Conservation (phyloP, 305 asterid genomes). For the Fraxinus baroniana region DNA sequence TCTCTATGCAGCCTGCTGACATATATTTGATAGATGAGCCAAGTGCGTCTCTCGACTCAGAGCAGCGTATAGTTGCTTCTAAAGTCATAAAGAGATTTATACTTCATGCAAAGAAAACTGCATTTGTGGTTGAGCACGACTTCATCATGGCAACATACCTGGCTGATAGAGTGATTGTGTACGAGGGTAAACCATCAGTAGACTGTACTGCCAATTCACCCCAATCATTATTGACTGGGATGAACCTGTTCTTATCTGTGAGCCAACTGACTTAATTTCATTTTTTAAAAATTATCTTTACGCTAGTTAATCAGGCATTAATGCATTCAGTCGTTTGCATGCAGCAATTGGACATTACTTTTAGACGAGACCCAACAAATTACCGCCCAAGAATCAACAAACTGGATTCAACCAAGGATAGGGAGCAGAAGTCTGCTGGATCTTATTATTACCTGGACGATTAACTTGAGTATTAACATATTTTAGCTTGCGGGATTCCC, state of each 20-base stretch:
- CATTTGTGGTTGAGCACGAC: slow-evolving; percentile 94
- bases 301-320: not conserved
- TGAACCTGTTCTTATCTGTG: slow-evolving; percentile 93
- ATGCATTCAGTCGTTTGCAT: slow-evolving; percentile 21
- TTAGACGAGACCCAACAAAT: slow-evolving; percentile 92
- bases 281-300: not conserved
- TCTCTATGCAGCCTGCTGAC: slow-evolving; percentile 80
- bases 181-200: slow-evolving; percentile 78
- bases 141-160: slow-evolving; percentile 98
- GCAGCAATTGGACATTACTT: slow-evolving; percentile 93
- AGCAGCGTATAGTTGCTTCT: slow-evolving; percentile 94
- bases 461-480: slow-evolving; percentile 30
- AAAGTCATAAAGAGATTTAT: slow-evolving; percentile 93
- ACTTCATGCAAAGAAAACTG: slow-evolving; percentile 94
- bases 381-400: slow-evolving; percentile 89
- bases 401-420: slow-evolving; percentile 82
- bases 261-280: slow-evolving; percentile 25
- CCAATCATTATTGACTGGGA: slow-evolving; percentile 90
- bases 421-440: slow-evolving; percentile 90
- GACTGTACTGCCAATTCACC: slow-evolving; percentile 92
- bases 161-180: slow-evolving; percentile 94
- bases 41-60: slow-evolving; percentile 95
- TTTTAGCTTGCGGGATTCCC: not conserved
- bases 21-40: slow-evolving; percentile 89
- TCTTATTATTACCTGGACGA: slow-evolving; percentile 87